These are phyloP conservation scores for Drechslerella coelobrocha DNA, from an alignment of 2,329 filamentous ascomycete species.

Conservation along the genomic window DNA sequence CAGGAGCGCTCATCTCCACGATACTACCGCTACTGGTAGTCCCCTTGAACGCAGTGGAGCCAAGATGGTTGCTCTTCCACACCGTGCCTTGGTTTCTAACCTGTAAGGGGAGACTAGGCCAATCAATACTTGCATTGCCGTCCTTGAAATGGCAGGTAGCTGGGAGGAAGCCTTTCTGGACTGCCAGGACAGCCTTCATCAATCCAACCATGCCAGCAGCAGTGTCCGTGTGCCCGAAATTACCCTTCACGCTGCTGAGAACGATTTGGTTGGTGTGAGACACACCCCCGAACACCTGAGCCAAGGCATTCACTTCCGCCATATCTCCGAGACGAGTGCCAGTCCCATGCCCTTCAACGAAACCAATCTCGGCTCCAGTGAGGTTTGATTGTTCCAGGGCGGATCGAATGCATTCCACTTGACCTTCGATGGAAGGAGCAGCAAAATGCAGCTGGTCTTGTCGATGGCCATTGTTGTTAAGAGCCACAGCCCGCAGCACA, in stretches of 20 bases:
- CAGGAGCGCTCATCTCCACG: not conserved
- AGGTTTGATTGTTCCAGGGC: not conserved
- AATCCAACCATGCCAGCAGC: not conserved
- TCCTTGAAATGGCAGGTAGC: not conserved
- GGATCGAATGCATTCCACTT: not conserved
- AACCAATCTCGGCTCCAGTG: not conserved
- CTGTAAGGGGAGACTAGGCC: not conserved
- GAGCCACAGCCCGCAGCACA: not conserved
- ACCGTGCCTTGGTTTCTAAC: not conserved
- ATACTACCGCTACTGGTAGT: not conserved
- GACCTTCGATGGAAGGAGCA: not conserved
- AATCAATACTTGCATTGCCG: not conserved
- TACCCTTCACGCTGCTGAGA: not conserved
- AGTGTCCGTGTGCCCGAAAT: not conserved
- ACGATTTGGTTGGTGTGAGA: not conserved
- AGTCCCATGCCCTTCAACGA: not conserved
- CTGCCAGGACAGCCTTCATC: not conserved
- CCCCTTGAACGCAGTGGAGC: not conserved
- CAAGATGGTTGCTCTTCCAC: not conserved
- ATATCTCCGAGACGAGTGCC: not conserved
- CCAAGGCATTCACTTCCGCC: not conserved
- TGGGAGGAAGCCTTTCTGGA: not conserved
- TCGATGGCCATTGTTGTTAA: slow-evolving; percentile 1
- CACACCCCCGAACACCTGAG: not conserved
- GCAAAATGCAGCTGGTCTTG: not conserved